phyloP scores from a whole-genome alignment of 2,329 filamentous ascomycete genomes.

The Diaporthe australafricana region DNA sequence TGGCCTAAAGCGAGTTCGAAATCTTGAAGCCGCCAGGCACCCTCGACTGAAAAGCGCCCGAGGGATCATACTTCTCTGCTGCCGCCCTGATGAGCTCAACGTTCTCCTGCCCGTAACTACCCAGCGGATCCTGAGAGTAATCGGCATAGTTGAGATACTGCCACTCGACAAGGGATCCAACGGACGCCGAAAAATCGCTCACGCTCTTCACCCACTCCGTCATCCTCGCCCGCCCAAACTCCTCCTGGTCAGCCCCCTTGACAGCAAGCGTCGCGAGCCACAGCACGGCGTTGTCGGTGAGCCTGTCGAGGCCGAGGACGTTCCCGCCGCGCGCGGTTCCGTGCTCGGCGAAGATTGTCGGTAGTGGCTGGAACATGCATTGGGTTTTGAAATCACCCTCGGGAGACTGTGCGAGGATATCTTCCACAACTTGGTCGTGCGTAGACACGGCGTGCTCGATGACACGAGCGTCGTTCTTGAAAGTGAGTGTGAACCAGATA shows the following conservation, averaged over 20 bases:
- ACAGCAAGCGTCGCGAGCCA: constrained; percentile 10
- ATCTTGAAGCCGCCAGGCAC: neutral
- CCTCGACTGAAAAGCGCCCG: neutral
- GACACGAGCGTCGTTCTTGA: constrained; percentile 51
- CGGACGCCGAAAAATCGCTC: neutral
- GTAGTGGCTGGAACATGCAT: constrained; percentile 29
- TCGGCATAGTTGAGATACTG: constrained; percentile 7
- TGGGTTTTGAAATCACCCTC: constrained; percentile 12
- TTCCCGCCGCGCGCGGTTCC: neutral
- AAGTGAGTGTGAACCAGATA: constrained; percentile 50
- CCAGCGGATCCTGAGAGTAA: neutral
- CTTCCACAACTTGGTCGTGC: neutral
- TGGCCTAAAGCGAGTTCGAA: neutral
- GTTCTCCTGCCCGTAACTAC: neutral
- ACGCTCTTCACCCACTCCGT: neutral
- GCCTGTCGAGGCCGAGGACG: constrained; percentile 6
- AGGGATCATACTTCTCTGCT: neutral
- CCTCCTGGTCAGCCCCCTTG: constrained; percentile 3
- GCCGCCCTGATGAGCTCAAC: neutral
- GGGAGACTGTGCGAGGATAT: neutral
- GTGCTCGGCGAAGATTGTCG: constrained; percentile 12
- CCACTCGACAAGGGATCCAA: neutral
- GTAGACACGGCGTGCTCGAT: neutral
- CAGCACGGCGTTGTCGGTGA: neutral
- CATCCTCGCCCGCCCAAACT: constrained; percentile 13